Evolutionary conservation across 371 early-diverging fungal genomes (phyloP), one percentile per base, ranked within the genome.

Genomic region (Phascolomyces articulosus): DNA sequence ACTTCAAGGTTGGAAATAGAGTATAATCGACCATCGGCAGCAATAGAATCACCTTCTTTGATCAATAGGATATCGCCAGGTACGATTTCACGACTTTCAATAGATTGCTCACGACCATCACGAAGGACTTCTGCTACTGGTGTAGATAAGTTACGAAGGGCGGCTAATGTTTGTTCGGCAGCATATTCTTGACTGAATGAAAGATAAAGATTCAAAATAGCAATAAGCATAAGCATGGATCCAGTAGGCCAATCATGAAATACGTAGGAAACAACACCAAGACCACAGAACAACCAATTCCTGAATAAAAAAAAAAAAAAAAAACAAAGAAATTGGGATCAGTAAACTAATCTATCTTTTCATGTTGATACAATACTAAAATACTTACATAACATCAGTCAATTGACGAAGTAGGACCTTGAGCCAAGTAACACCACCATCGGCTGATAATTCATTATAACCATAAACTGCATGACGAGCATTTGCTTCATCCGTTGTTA

Each of bases 41-140:
- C 92, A 40, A 95, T 85, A 3, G 90, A 90, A 63, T 95, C 95
- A 18, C 96, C 95, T 70, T 91, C 91, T 66, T 94, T 92, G 18
- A 96, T 77, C n/a, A 90, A 76, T 34, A 97, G 75, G 23, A 96
- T 64, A 74, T 97, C 97, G n/a, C 96, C 96, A 9, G 93, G 94
- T 1, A 94, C 95, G 16, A 94, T 73, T 20, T 88, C 89, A 40
- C 70, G 67, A 16, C 93, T 87, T 18, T 89, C 82, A 23, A 95
- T 74, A 2, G 78, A 70, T 21, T 78, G 68, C 62, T 85, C 80
- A 28, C 76, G 79, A 10, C 93, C 93, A 66, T 92, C 91, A 51
- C 96, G 92, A 56, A 95, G 70, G 10, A 95, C 95, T n/a, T 79
- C 73, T 27, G 85, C 88, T 60, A 85, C 84, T 3, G 92, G 95